Conservation (phyloP, 2,329 filamentous ascomycete species). For the Colletotrichum neosansevieriae region DNA sequence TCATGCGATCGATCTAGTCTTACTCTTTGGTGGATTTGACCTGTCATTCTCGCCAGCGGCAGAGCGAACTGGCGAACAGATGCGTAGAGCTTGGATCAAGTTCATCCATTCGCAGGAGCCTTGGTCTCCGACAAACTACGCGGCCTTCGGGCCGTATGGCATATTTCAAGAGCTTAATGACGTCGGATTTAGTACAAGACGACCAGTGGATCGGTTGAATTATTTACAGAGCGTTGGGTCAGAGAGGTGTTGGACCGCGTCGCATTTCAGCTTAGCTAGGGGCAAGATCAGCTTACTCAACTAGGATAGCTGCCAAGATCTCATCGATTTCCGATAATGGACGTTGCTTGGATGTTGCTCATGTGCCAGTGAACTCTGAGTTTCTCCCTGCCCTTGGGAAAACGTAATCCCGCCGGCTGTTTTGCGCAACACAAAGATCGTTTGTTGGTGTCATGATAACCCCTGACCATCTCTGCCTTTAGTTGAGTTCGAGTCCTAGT, state of each 20-base stretch:
- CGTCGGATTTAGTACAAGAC: constrained; percentile 46
- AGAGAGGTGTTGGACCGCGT: constrained; percentile 40
- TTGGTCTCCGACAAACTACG: constrained; percentile 49
- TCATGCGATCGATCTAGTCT: constrained; percentile 60
- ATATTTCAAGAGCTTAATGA: constrained; percentile 48
- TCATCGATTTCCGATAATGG: background rate
- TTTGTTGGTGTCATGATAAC: background rate
- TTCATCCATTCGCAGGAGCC: constrained; percentile 53
- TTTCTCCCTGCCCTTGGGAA: background rate
- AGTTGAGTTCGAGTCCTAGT: background rate
- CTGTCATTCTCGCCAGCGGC: constrained; percentile 51
- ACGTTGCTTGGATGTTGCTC: background rate
- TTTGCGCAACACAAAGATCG: background rate
- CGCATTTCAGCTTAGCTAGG: constrained; percentile 45
- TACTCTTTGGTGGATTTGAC: constrained; percentile 57
- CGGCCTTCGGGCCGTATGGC: constrained; percentile 56
- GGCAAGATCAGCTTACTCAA: constrained; percentile 58
- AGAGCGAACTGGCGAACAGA: constrained; percentile 48
- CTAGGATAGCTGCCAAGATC: background rate
- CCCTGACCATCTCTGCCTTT: background rate
- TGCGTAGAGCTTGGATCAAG: constrained; percentile 55
- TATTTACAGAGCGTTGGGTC: constrained; percentile 46
- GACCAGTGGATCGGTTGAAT: constrained; percentile 46
- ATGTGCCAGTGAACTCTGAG: background rate
- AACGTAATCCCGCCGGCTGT: background rate